Evolutionary conservation across 257 asterid species (phyloP).

Genomic region (Nicotiana otophora): DNA sequence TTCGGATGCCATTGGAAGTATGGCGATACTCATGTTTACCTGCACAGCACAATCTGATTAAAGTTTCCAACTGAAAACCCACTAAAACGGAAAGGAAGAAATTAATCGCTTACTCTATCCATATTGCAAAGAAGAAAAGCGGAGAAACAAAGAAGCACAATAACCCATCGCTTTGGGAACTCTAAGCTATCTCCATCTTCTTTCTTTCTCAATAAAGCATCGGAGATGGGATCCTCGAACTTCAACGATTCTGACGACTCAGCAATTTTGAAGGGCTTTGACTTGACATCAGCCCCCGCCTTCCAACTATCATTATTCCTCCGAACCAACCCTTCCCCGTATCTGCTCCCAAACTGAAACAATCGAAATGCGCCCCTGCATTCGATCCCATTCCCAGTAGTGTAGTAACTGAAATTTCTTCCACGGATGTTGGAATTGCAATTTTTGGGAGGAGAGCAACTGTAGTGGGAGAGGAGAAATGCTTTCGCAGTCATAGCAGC

Average conservation of each 20-base stretch:
- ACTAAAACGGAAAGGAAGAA: neutral
- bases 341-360: conserved; percentile 17
- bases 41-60: conserved; percentile 13
- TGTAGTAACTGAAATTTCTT: conserved; percentile 5
- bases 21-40: conserved; percentile 97
- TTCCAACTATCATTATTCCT: conserved; percentile 29
- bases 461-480: conserved; percentile 34
- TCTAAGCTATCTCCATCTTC: conserved; percentile 18
- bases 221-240: conserved; percentile 22
- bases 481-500: conserved; percentile 62
- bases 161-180: conserved; percentile 87
- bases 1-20: conserved; percentile 90
- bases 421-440: conserved; percentile 13
- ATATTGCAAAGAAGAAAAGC: conserved; percentile 85
- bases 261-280: conserved; percentile 45
- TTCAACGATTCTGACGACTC: conserved; percentile 47
- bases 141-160: conserved; percentile 76
- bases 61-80: neutral
- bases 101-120: conserved; percentile 64
- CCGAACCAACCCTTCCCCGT: conserved; percentile 15
- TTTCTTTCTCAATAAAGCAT: conserved; percentile 13
- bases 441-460: conserved; percentile 47
- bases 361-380: conserved; percentile 15
- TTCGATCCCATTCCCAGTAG: neutral
- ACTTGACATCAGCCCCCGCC: conserved; percentile 55